Base-by-base conservation (phyloP, 2,329 filamentous ascomycete species). In the Incumbomyces lentus region DNA sequence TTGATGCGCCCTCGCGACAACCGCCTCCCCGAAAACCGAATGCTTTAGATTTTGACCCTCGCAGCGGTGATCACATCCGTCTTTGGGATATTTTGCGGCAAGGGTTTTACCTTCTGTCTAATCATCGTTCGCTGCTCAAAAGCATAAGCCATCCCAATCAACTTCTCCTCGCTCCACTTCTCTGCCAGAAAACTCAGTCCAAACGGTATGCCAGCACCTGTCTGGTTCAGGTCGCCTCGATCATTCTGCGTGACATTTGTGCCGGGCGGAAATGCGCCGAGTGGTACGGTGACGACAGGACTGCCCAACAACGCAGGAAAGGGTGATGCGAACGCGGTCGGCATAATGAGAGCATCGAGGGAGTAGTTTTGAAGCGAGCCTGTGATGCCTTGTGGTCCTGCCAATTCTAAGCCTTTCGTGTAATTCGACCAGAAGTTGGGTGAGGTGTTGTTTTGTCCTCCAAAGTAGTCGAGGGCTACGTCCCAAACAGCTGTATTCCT, bases 61-160 rank as follows among this genome's bases (percentile, higher is more conserved):
- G 29, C 37, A 19, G 14, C 10, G 16, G 26, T 34, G 6, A 55
- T 49, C 30, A 57, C 47, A 46, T 57, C 55, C 7, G 53, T 54
- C 13, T 34, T 44, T 13, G 54, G 50, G 31, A 48, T 34, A 26
- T 54, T 49, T 14, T 52, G 11, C 33, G 26, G 14, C 35, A 49
- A 52, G 10, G 55, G 55, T 18, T 19, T 37, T 10, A 57, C 53
- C 11, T 46, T 55, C 17, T 12, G 13, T 14, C 42, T 37, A 2
- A 45, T 33, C 55, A 64, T 61, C 2, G 73, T 81, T 52, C 69
- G 65, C 64, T 82, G 77, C 66, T 86, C 82, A 62, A 78, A 84
- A 3, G 78, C 80, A 66, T 81, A 84, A 6, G 80, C 82, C 58
- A 79, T 72, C 0, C 75, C 76, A 48, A 86, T 75, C 53, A 86